These are phyloP conservation scores for Amanita rimosa DNA, from an alignment of 768 basidiomycete species.

Conservation along the genomic window DNA sequence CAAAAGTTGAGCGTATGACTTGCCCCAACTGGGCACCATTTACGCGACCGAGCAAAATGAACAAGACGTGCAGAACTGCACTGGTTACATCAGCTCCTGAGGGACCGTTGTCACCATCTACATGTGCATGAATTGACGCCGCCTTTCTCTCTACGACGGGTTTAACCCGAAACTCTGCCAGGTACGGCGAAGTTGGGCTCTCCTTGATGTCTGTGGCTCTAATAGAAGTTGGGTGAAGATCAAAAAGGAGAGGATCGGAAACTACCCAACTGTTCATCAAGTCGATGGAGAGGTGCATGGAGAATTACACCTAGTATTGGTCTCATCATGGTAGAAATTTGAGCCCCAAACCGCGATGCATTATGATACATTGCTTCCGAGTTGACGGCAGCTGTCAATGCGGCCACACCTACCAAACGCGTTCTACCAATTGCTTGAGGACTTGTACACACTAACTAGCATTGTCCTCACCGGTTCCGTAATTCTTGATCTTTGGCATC, in stretches of 20 bases:
- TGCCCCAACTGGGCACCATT: slow-evolving; percentile 64
- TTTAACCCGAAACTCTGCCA: slow-evolving; percentile 75
- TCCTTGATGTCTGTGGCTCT: slow-evolving; percentile 59
- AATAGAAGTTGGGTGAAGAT: slow-evolving; percentile 3
- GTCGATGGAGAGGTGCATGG: slow-evolving; percentile 41
- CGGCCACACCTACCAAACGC: slow-evolving; percentile 77
- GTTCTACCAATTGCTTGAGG: slow-evolving; percentile 35
- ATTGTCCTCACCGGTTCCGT: slow-evolving; percentile 49
- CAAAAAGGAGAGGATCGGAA: slow-evolving; percentile 7
- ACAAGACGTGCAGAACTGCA: slow-evolving; percentile 61
- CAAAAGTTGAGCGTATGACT: slow-evolving; percentile 63
- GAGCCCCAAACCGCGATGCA: slow-evolving; percentile 56
- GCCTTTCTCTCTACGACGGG: slow-evolving; percentile 76
- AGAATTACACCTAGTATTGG: slow-evolving; percentile 63
- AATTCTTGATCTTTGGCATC: slow-evolving; percentile 54
- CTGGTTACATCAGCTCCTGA: slow-evolving; percentile 60
- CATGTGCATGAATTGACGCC: slow-evolving; percentile 79
- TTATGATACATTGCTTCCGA: slow-evolving; percentile 79
- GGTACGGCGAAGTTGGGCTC: slow-evolving; percentile 63
- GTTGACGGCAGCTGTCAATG: slow-evolving; percentile 66
- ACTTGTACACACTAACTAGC: background rate
- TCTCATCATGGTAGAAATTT: slow-evolving; percentile 58
- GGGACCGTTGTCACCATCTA: slow-evolving; percentile 84
- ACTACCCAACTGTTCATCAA: slow-evolving; percentile 59
- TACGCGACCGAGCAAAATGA: slow-evolving; percentile 63